phyloP scores from a whole-genome alignment of 192 early-diverging fungal genomes.

The Coemansia sp. region DNA sequence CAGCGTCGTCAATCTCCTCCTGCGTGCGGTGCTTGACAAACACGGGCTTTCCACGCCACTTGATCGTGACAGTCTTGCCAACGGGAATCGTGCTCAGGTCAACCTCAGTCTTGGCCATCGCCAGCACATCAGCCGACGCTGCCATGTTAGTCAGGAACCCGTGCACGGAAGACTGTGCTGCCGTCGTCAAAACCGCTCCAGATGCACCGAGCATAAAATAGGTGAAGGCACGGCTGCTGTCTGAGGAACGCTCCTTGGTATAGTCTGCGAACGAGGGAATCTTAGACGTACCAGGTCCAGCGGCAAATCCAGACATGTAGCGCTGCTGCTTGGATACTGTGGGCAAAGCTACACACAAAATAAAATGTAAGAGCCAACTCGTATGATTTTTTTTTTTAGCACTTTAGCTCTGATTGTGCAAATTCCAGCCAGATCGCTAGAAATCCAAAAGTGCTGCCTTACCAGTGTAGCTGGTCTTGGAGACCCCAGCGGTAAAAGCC shows the following conservation, averaged over 20 bases:
- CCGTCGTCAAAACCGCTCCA: constrained; percentile 77
- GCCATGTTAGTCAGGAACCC: constrained; percentile 81
- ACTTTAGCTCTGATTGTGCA: not conserved
- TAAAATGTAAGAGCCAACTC: not conserved
- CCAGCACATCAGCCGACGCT: constrained; percentile 98
- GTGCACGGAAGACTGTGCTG: constrained; percentile 88
- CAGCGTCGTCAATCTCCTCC: constrained; percentile 94
- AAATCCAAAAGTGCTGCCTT: constrained; percentile 21
- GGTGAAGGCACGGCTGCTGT: constrained; percentile 78
- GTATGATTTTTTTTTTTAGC: too few relatives aligned
- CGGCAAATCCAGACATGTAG: constrained; percentile 60
- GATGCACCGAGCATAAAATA: constrained; percentile 96
- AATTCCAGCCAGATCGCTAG: constrained; percentile 4
- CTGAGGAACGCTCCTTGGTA: constrained; percentile 67
- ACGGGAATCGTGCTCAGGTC: constrained; percentile 90
- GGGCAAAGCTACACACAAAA: constrained; percentile 27
- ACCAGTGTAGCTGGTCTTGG: constrained; percentile 48
- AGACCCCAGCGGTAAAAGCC: constrained; percentile 28
- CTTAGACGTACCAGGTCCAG: constrained; percentile 63
- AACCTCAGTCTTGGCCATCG: constrained; percentile 97
- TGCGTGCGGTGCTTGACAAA: constrained; percentile 96
- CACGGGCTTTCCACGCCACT: constrained; percentile 99
- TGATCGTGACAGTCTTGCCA: constrained; percentile 96
- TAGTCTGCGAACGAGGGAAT: constrained; percentile 81
- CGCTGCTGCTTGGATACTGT: constrained; percentile 55